phyloP scores from a whole-genome alignment of 495 filamentous ascomycete genomes.

The Letharia columbiana region DNA sequence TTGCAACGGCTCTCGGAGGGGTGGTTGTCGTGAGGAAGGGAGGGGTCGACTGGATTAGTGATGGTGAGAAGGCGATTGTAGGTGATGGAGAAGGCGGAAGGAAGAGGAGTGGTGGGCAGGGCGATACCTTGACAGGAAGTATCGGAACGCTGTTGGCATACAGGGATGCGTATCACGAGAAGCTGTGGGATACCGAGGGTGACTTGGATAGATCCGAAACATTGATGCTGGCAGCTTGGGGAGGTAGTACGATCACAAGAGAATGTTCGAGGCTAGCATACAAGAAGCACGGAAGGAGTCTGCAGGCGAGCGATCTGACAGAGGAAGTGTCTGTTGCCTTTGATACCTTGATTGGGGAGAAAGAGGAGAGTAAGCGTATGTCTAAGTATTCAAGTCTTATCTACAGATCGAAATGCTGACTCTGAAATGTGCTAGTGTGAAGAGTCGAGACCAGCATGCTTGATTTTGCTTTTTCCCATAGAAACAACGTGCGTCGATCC shows the following conservation, averaged over 20 bases:
- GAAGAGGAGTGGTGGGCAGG: conserved; percentile 91
- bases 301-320: conserved; percentile 93
- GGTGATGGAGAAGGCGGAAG: conserved; percentile 69
- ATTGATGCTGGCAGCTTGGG: conserved; percentile 72
- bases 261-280: conserved; percentile 88
- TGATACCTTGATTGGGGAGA: conserved; percentile 59
- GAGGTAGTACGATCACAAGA: conserved; percentile 77
- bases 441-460: background rate
- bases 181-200: conserved; percentile 60
- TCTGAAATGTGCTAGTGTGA: too few species aligned
- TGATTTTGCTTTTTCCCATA: too few species aligned
- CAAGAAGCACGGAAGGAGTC: conserved; percentile 71
- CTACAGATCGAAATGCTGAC: too few species aligned
- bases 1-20: conserved; percentile 72
- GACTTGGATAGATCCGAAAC: conserved; percentile 50
- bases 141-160: conserved; percentile 84
- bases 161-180: conserved; percentile 74
- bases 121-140: conserved; percentile 87
- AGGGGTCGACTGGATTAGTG: conserved; percentile 70
- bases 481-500: background rate
- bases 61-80: conserved; percentile 64
- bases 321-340: conserved; percentile 83
- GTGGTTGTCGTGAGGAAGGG: conserved; percentile 92
- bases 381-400: too few species aligned
- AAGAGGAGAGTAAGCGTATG: conserved; percentile 35